These are phyloP conservation scores for Talaromyces sp. DNA, from an alignment of 2,329 filamentous ascomycete species.

Conservation along the genomic window DNA sequence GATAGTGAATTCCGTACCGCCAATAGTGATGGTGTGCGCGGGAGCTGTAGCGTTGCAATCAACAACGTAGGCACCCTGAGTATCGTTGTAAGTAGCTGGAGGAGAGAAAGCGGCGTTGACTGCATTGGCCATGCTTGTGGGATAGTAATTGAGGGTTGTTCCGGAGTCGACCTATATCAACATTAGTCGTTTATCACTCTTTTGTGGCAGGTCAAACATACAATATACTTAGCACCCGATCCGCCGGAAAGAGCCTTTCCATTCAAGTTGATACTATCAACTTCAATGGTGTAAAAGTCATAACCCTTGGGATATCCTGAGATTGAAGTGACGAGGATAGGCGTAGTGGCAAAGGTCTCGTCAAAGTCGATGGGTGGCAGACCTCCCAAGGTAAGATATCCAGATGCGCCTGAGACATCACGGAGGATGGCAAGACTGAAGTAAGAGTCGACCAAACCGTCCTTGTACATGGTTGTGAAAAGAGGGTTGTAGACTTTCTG, in stretches of 20 bases:
- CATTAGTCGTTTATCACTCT: neutral
- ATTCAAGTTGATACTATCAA: slow-evolving; percentile 22
- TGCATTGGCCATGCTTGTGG: slow-evolving; percentile 38
- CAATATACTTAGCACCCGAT: slow-evolving; percentile 22
- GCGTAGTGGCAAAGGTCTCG: slow-evolving; percentile 32
- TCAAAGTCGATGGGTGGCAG: slow-evolving; percentile 46
- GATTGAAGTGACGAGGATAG: slow-evolving; percentile 25
- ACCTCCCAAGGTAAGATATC: slow-evolving; percentile 52
- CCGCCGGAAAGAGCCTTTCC: slow-evolving; percentile 19
- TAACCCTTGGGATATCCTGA: slow-evolving; percentile 21
- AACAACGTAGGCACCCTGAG: slow-evolving; percentile 31
- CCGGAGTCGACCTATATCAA: slow-evolving; percentile 28
- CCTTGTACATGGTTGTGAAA: slow-evolving; percentile 51
- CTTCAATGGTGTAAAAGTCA: slow-evolving; percentile 25
- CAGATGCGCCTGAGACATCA: slow-evolving; percentile 27
- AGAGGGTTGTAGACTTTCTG: slow-evolving; percentile 49
- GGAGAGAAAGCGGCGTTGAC: slow-evolving; percentile 47
- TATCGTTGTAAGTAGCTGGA: slow-evolving; percentile 36
- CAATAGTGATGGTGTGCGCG: slow-evolving; percentile 7
- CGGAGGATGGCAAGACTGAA: slow-evolving; percentile 52
- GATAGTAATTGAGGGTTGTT: slow-evolving; percentile 40
- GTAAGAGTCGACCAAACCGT: slow-evolving; percentile 44
- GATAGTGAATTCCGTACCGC: slow-evolving; percentile 35
- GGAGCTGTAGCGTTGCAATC: slow-evolving; percentile 7
- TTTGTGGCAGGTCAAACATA: slow-evolving; percentile 4